Conservation (phyloP, 345 rosid species). For the Theobroma cacao region DNA sequence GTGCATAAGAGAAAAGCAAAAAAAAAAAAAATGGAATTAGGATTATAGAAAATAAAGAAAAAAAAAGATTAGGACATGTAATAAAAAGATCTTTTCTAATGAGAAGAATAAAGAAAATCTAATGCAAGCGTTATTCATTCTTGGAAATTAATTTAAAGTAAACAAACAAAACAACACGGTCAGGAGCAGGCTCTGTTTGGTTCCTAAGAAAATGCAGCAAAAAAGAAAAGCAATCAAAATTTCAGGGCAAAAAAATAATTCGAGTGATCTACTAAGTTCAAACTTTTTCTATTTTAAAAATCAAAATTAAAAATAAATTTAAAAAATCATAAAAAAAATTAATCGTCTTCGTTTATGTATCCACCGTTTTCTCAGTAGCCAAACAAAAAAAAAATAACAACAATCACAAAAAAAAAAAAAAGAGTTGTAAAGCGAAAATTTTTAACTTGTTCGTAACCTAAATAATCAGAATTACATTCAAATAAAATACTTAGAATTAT, state of each 20-base stretch:
- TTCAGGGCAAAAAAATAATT: neutral
- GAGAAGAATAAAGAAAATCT: neutral
- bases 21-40: neutral
- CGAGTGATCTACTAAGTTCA: conserved; percentile 22
- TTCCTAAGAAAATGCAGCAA: conserved; percentile 26
- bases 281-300: conserved; percentile 10
- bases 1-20: no score
- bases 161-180: conserved; percentile 10
- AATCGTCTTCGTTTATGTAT: conserved; percentile 12
- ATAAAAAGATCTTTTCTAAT: neutral
- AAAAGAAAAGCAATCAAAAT: conserved; percentile 13
- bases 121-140: neutral
- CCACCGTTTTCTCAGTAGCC: conserved; percentile 46
- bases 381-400: conserved; percentile 28
- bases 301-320: neutral
- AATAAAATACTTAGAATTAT: neutral
- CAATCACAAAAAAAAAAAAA: neutral
- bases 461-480: neutral
- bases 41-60: neutral
- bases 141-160: conserved; percentile 3
- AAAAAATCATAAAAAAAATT: neutral
- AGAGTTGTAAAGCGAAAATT: neutral
- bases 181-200: conserved; percentile 28
- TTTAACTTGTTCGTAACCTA: neutral
- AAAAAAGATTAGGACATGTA: neutral